Evolutionary conservation across 2,329 filamentous ascomycete genomes (phyloP).

Genomic region (Stagonosporopsis vannaccii): DNA sequence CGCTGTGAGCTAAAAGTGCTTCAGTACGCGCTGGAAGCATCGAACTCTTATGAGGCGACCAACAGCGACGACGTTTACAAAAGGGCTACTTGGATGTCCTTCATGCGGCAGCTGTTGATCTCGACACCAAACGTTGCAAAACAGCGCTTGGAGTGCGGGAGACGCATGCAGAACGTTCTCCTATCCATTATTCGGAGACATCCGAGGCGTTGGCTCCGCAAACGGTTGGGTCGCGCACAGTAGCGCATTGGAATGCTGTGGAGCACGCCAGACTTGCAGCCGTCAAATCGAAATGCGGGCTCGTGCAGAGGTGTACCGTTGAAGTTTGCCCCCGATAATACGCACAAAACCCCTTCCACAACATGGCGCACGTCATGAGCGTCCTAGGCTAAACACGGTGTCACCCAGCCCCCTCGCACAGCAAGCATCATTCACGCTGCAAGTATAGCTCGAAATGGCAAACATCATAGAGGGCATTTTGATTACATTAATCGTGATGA

Average conservation of each 20-base stretch:
- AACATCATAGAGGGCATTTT: not conserved
- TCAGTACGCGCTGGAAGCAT: too few species aligned
- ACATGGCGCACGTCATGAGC: not conserved
- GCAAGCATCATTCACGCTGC: not conserved
- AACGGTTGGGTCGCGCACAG: slow-evolving; percentile 7
- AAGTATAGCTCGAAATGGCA: not conserved
- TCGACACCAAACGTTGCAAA: slow-evolving; percentile 22
- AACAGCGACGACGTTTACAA: not conserved
- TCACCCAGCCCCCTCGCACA: not conserved
- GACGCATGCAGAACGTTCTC: not conserved
- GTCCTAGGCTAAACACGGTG: not conserved
- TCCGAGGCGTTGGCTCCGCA: slow-evolving; percentile 3
- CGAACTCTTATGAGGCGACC: not conserved
- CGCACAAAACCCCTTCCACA: not conserved
- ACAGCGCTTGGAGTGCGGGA: not conserved
- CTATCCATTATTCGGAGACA: not conserved
- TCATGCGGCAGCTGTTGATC: slow-evolving; percentile 20
- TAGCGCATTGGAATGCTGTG: slow-evolving; percentile 2
- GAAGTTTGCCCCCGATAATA: not conserved
- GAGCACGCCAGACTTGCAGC: not conserved
- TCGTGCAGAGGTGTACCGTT: too few species aligned
- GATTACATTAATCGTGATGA: not conserved
- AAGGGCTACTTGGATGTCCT: slow-evolving; percentile 3
- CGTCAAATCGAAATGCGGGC: not conserved
- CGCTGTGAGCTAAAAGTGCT: too few species aligned